Conservation (phyloP, 768 basidiomycete genomes). For the Lentinula aciculospora region DNA sequence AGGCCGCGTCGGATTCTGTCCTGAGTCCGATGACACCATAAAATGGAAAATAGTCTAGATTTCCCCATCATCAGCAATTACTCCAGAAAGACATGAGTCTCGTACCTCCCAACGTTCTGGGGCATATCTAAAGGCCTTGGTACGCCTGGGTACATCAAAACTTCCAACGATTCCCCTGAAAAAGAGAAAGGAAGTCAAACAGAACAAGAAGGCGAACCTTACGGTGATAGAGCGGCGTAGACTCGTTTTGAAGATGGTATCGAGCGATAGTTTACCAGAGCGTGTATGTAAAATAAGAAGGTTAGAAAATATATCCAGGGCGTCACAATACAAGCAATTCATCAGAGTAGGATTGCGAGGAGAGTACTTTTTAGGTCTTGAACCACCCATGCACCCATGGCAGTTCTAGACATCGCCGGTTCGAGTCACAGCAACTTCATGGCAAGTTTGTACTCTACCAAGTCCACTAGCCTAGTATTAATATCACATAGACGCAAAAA, state of each 20-base stretch:
- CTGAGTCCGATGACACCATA: conserved; percentile 92
- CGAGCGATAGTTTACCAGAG: conserved; percentile 59
- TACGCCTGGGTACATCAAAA: conserved; percentile 69
- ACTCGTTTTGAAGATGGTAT: conserved; percentile 70
- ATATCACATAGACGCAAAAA: conserved; percentile 12
- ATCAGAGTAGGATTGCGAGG: conserved; percentile 9
- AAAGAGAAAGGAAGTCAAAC: neutral
- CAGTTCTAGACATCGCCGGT: conserved; percentile 55
- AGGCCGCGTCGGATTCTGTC: conserved; percentile 68
- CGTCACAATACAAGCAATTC: conserved; percentile 48
- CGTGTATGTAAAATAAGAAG: conserved; percentile 67
- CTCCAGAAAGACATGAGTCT: neutral
- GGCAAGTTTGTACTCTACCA: conserved; percentile 78
- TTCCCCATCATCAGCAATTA: neutral
- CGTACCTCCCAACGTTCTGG: conserved; percentile 87
- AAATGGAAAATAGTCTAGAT: conserved; percentile 90
- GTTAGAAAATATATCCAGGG: conserved; percentile 55
- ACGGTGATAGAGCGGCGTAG: conserved; percentile 84
- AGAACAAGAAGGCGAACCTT: conserved; percentile 47
- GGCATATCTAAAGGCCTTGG: conserved; percentile 67
- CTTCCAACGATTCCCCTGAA: conserved; percentile 69
- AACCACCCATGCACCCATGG: conserved; percentile 73
- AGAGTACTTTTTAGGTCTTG: conserved; percentile 66
- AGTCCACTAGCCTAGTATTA: conserved; percentile 57
- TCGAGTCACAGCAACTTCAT: conserved; percentile 92